Percentiles rank a stretch among this genome's conserved stretches.
These are phyloP conservation scores for Podospora appendiculata DNA, from an alignment of 495 filamentous ascomycete species.

Conservation along the genomic window DNA sequence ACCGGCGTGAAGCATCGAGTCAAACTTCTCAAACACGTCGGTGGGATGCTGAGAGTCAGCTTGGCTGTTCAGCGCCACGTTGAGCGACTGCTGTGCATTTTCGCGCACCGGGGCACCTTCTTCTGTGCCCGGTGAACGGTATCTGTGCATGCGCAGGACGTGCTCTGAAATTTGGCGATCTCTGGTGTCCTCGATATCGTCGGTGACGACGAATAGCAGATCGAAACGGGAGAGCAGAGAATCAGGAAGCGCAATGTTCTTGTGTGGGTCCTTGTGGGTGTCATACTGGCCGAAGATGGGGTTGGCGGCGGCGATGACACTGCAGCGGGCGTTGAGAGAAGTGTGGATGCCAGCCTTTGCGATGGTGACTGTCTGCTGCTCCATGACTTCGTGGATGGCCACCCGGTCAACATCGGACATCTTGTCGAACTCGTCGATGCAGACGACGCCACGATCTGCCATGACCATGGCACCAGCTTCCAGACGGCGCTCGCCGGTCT, in stretches of 20 bases:
- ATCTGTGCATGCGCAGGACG: slow-evolving; percentile 94
- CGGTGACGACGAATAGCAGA: slow-evolving; percentile 94
- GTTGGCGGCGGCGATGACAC: slow-evolving; percentile 94
- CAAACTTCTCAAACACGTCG: slow-evolving; percentile 93
- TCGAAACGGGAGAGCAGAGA: slow-evolving; percentile 98
- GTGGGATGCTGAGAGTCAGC: slow-evolving; percentile 63
- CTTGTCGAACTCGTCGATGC: slow-evolving; percentile 99
- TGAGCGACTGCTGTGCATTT: slow-evolving; percentile 73
- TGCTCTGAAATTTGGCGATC: slow-evolving; percentile 94
- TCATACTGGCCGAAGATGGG: slow-evolving; percentile 98
- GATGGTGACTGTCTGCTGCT: slow-evolving; percentile 98
- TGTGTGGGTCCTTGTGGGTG: slow-evolving; percentile 95
- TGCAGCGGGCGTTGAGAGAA: slow-evolving; percentile 92
- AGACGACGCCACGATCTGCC: slow-evolving; percentile 92
- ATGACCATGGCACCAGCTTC: slow-evolving; percentile 99
- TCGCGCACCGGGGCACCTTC: slow-evolving; percentile 95
- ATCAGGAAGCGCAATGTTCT: slow-evolving; percentile 96
- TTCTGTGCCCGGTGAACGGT: slow-evolving; percentile 87
- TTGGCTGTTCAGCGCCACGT: slow-evolving; percentile 78
- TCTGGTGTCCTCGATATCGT: slow-evolving; percentile 89
- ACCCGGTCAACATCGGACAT: slow-evolving; percentile 98
- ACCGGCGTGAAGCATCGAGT: slow-evolving; percentile 90
- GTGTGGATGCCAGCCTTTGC: slow-evolving; percentile 99
- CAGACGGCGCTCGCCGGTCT: slow-evolving; percentile 89
- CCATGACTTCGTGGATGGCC: slow-evolving; percentile 99